Percentiles rank a stretch among this genome's conserved stretches.
Conservation (phyloP, 2,329 filamentous ascomycete species). For the Microdochium paspali region DNA sequence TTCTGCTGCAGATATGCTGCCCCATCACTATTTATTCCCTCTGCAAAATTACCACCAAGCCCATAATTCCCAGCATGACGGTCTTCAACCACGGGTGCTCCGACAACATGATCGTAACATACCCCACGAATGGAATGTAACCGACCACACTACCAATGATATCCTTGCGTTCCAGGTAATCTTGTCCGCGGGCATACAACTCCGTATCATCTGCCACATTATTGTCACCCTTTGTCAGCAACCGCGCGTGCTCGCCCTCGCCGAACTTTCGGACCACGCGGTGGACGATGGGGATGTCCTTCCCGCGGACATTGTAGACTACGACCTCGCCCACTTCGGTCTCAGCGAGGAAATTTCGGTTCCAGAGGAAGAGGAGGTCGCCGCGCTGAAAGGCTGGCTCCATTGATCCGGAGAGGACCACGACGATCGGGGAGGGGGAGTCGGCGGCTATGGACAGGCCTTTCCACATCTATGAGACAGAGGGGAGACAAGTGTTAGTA, state of each 20-base stretch:
- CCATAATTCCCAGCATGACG: conserved; percentile 90
- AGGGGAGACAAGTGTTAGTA: conserved; percentile 3
- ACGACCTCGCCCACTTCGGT: conserved; percentile 49
- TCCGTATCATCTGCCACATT: conserved; percentile 91
- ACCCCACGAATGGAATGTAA: conserved; percentile 91
- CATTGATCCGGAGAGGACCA: conserved; percentile 79
- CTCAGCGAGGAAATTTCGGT: conserved; percentile 50
- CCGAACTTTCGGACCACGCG: conserved; percentile 72
- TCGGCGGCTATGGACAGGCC: conserved; percentile 72
- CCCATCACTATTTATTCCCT: conserved; percentile 51
- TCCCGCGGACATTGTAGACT: conserved; percentile 73
- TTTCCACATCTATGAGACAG: conserved; percentile 63
- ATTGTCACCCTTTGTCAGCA: conserved; percentile 97
- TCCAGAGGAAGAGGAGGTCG: conserved; percentile 70
- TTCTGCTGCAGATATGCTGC: background rate
- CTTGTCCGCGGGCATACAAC: conserved; percentile 74
- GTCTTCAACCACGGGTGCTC: conserved; percentile 98
- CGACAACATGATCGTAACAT: conserved; percentile 90
- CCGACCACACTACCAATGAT: conserved; percentile 89
- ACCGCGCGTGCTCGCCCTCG: conserved; percentile 49
- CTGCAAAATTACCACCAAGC: conserved; percentile 83
- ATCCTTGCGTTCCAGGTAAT: conserved; percentile 77
- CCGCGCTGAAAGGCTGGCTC: conserved; percentile 75
- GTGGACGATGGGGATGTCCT: conserved; percentile 97
- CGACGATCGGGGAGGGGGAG: conserved; percentile 69